Evolutionary conservation across 1,139 yeast species (phyloP).

Genomic region (Pneumocystis jirovecii): DNA sequence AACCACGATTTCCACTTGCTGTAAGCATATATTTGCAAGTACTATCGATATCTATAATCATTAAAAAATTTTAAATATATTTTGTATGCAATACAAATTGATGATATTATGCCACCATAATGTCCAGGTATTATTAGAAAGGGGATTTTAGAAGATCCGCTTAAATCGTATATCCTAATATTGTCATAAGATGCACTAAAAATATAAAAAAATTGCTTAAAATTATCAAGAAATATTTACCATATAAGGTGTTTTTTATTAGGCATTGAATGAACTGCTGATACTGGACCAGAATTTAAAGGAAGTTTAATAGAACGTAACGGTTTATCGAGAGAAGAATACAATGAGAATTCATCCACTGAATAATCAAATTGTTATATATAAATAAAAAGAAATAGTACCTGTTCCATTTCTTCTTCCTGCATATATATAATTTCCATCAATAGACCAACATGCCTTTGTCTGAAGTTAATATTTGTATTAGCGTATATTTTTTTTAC

Average conservation of each 20-base stretch:
- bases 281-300: constrained; percentile 78
- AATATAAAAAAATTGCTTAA: background rate
- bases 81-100: constrained; percentile 30
- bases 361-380: background rate
- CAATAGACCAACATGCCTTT: constrained; percentile 76
- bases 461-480: background rate
- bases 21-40: constrained; percentile 77
- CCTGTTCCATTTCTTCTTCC: constrained; percentile 84
- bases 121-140: constrained; percentile 48
- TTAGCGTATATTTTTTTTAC: constrained; percentile 9
- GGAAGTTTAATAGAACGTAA: constrained; percentile 60
- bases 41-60: constrained; percentile 42
- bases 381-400: constrained; percentile 1
- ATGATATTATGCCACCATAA: constrained; percentile 43
- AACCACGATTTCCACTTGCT: constrained; percentile 89
- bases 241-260: constrained; percentile 58
- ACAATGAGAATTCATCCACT: constrained; percentile 60
- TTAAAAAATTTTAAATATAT: constrained; percentile 20
- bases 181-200: constrained; percentile 74
- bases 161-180: constrained; percentile 65
- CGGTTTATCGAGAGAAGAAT: constrained; percentile 40
- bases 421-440: constrained; percentile 64
- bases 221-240: background rate
- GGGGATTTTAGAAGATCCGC: constrained; percentile 26
- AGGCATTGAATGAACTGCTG: constrained; percentile 67